Percentiles rank a stretch among this genome's conserved stretches.
These are phyloP conservation scores for Rhodosporidiobolus sp. DNA, from an alignment of 768 basidiomycete genomes.

Conservation along the genomic window DNA sequence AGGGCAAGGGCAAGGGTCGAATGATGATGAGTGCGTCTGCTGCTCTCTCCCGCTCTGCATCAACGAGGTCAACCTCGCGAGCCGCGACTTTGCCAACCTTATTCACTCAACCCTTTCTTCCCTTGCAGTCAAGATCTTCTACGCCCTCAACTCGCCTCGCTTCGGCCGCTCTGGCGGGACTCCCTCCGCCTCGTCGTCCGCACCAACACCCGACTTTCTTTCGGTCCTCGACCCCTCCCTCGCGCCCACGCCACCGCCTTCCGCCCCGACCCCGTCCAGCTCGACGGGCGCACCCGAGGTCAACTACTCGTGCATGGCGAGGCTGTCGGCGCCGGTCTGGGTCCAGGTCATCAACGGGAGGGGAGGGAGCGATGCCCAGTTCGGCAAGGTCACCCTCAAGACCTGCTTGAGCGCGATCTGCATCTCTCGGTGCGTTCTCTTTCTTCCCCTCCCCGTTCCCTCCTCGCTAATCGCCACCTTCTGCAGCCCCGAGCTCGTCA, in stretches of 20 bases:
- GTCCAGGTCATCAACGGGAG: conserved; percentile 28
- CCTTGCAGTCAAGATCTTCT: conserved; percentile 39
- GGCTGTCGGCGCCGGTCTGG: conserved; percentile 29
- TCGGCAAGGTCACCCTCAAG: conserved; percentile 38
- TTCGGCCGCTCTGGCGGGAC: background rate
- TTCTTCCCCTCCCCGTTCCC: fast-evolving
- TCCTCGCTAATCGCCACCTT: background rate
- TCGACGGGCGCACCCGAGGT: background rate
- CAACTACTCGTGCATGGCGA: conserved; percentile 32
- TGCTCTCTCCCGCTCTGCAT: background rate
- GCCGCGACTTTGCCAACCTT: background rate
- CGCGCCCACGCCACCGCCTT: background rate
- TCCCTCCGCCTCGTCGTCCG: background rate
- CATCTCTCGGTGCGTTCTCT: conserved; percentile 35
- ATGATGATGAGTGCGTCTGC: conserved; percentile 33
- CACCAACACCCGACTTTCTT: conserved; percentile 20
- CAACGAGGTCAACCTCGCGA: background rate
- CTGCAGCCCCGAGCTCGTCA: conserved; percentile 36
- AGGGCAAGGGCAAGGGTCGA: conserved; percentile 29
- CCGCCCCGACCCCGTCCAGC: background rate
- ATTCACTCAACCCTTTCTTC: background rate
- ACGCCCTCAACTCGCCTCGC: conserved; percentile 31
- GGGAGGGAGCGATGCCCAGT: conserved; percentile 14
- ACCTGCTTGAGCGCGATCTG: conserved; percentile 38
- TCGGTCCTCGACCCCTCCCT: conserved; percentile 37